Evolutionary conservation across 1,139 yeast genomes (phyloP), one percentile per base, ranked within the genome.

Genomic region (Kurtzmaniella natalensis): DNA sequence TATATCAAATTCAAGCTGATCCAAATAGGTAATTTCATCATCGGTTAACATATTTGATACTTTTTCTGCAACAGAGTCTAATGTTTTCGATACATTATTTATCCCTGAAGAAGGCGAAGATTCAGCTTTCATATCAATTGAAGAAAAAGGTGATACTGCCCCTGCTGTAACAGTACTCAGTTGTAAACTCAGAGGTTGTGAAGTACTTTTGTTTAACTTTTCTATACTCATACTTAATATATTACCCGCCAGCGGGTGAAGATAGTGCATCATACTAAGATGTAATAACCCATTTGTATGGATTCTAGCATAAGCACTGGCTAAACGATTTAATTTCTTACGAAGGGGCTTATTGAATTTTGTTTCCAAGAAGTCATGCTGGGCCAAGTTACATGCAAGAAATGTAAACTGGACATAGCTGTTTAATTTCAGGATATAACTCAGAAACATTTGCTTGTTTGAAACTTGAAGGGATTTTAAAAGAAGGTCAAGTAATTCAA

Each of bases 201-300:
- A 20, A 3, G 25, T 28, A 18, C 30, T 25, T 21, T 56, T 57
- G 40, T 61, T 62, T 32, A 64, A 48, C 34, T 50, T 52, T n/a
- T 53, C 37, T 25, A 62, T 50, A 37, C 64, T 69, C 35, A 52
- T 51, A 30, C 53, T 56, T 39, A 67, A 63, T 22, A 64, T 46
- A 21, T 57, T 61, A 4, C 37, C 31, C 23, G 32, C 18, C 25
- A 18, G 23, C 25, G 28, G 18, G 19, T 28, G 45, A 2, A 55
- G 45, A 41, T 62, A 50, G 38, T 64, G 65, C 54, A 66, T 56
- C 16, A 62, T 61, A 35, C 70, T 62, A 36, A 80, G 56, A 50
- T 71, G 78, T 11, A 80, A 50, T 26, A 71, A 61, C 11, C 83
- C 79, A 47, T 76, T 76, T 33, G 79, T 71, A 42, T 76, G 76